phyloP scores from a whole-genome alignment of 176 grass and related monocot genomes.

The Aegilops umbellulata region DNA sequence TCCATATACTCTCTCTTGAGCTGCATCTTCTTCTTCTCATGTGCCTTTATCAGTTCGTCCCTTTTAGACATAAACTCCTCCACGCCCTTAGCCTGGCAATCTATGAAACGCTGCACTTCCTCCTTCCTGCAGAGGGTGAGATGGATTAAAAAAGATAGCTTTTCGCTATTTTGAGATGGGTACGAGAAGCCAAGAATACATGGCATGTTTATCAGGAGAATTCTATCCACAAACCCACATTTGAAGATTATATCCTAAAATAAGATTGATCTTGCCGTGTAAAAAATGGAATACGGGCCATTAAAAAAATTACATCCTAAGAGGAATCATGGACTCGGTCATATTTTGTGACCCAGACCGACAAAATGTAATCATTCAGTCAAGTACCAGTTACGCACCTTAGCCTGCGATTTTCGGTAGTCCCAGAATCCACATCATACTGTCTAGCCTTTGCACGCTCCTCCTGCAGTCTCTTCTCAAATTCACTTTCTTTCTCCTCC shows the following conservation, averaged over 20 bases:
- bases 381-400: constrained; percentile 37
- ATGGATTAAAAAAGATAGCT: not conserved
- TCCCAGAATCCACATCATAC: constrained; percentile 55
- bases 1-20: constrained; percentile 55
- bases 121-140: constrained; percentile 51
- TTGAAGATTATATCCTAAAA: not conserved
- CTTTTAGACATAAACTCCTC: constrained; percentile 51
- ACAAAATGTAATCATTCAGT: not conserved
- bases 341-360: not conserved
- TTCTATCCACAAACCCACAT: not conserved
- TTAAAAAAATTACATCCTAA: not conserved
- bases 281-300: no score
- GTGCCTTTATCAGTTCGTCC: constrained; percentile 45
- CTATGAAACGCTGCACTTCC: constrained; percentile 52
- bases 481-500: constrained; percentile 62
- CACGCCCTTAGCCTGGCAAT: constrained; percentile 63
- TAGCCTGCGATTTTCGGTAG: constrained; percentile 43
- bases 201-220: not conserved
- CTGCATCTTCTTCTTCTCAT: constrained; percentile 54
- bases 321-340: not conserved
- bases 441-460: constrained; percentile 57
- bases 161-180: not conserved
- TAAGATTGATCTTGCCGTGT: no score
- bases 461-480: constrained; percentile 59
- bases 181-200: not conserved